Conservation (phyloP, 176 grass and related monocot genomes). For the Pontederia paniculata region DNA sequence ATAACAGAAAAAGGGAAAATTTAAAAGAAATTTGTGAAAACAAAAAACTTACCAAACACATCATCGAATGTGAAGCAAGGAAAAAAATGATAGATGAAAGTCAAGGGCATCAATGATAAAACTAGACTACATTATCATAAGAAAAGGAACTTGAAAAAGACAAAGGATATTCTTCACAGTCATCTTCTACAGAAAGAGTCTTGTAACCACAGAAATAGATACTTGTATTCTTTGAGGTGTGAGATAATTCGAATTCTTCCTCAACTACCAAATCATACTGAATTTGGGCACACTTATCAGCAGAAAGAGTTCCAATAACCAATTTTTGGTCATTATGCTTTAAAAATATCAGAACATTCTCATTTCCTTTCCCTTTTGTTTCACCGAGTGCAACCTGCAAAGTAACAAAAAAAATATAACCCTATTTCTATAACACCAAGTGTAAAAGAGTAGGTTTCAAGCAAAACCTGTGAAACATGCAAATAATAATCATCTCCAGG, state of each 20-base stretch:
- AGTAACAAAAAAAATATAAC: neutral
- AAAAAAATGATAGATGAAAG: neutral
- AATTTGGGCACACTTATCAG: conserved; percentile 49
- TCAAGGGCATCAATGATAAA: neutral
- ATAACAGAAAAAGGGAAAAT: neutral
- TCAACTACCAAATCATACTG: conserved; percentile 72
- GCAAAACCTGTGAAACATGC: conserved; percentile 67
- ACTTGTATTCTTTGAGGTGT: conserved; percentile 55
- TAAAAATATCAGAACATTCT: conserved; percentile 36
- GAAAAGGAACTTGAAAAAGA: conserved; percentile 6
- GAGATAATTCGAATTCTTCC: conserved; percentile 67
- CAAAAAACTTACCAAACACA: neutral
- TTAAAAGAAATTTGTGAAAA: conserved; percentile 3
- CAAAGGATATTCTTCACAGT: conserved; percentile 62
- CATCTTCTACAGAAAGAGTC: conserved; percentile 25
- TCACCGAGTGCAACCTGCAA: conserved; percentile 54
- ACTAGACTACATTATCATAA: conserved; percentile 1
- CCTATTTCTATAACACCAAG: neutral
- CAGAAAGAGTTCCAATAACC: conserved; percentile 49
- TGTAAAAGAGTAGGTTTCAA: neutral
- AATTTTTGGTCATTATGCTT: conserved; percentile 46
- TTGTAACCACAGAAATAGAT: conserved; percentile 74
- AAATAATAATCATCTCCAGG: conserved; percentile 52
- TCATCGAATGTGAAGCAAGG: neutral
- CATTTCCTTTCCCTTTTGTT: conserved; percentile 44